phyloP scores from a whole-genome alignment of 345 rosid species.

The Eucalyptus marginata region DNA sequence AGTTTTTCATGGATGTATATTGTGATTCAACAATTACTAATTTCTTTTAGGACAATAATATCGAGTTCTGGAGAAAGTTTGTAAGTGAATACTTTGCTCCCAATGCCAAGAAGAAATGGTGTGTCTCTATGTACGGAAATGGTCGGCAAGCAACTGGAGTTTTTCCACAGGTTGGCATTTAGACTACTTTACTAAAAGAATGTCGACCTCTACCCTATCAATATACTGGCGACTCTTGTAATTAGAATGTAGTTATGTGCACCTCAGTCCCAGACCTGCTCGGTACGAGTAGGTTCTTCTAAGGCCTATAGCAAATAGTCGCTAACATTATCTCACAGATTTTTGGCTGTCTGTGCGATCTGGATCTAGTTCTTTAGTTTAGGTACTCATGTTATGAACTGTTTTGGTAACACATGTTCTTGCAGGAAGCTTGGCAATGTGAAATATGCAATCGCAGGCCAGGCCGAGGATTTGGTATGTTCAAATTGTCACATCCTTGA shows the following conservation, averaged over 20 bases:
- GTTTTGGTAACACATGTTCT: background rate
- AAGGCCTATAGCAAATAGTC: background rate
- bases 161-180: slow-evolving; percentile 68
- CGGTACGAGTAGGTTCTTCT: background rate
- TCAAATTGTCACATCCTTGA: background rate
- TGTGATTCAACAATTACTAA: background rate
- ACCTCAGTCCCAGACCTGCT: background rate
- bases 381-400: background rate
- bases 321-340: background rate
- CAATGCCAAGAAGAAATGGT: slow-evolving; percentile 93
- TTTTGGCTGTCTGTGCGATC: background rate
- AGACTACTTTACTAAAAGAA: background rate
- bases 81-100: slow-evolving; percentile 91
- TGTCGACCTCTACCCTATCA: background rate
- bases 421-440: slow-evolving; percentile 99
- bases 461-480: slow-evolving; percentile 97
- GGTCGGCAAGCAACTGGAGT: slow-evolving; percentile 94
- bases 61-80: slow-evolving; percentile 97
- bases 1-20: background rate
- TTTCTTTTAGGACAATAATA: slow-evolving; percentile 74
- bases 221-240: background rate
- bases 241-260: background rate
- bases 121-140: slow-evolving; percentile 99
- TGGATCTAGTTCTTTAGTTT: background rate
- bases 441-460: slow-evolving; percentile 96